These are phyloP conservation scores for Bryoerythrophyllum caledonicum DNA, from an alignment of 225 moss, liverwort and hornwort genomes.

Conservation along the genomic window DNA sequence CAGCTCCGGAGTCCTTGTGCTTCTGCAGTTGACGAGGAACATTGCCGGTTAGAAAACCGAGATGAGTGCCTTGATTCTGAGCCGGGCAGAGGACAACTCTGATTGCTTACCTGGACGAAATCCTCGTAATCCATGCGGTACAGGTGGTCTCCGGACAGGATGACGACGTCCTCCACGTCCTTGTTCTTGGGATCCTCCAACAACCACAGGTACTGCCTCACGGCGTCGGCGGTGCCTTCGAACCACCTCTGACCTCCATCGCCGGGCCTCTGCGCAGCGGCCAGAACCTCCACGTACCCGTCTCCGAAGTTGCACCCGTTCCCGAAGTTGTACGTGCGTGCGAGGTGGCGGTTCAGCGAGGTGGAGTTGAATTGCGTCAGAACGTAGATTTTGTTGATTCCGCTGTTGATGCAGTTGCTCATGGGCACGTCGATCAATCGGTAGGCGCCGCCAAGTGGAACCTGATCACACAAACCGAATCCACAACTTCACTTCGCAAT, in stretches of 20 bases:
- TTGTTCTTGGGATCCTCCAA: slow-evolving; percentile 88
- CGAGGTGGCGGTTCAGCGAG: slow-evolving; percentile 55
- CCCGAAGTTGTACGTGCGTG: slow-evolving; percentile 61
- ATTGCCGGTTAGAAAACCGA: not conserved
- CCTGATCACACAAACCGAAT: slow-evolving; percentile 25
- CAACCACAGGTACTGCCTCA: slow-evolving; percentile 85
- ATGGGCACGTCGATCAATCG: slow-evolving; percentile 65
- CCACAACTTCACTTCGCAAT: not conserved
- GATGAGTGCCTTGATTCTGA: not conserved
- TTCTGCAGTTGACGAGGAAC: slow-evolving; percentile 32
- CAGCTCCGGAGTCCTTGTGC: slow-evolving; percentile 64
- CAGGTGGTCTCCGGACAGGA: slow-evolving; percentile 88
- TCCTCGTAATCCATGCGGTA: slow-evolving; percentile 97
- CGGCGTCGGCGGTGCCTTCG: slow-evolving; percentile 85
- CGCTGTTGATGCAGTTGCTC: slow-evolving; percentile 73
- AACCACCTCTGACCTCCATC: slow-evolving; percentile 71
- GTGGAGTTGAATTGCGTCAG: slow-evolving; percentile 63
- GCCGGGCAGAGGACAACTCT: not conserved
- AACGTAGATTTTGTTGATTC: slow-evolving; percentile 62
- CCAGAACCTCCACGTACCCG: slow-evolving; percentile 68
- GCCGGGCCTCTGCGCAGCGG: slow-evolving; percentile 75
- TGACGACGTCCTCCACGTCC: slow-evolving; percentile 74
- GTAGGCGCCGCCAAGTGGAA: slow-evolving; percentile 58
- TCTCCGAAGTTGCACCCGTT: slow-evolving; percentile 62
- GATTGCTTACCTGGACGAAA: slow-evolving; percentile 61